Evolutionary conservation across 2,329 filamentous ascomycete genomes (phyloP).

Genomic region (Cladophialophora psammophila): DNA sequence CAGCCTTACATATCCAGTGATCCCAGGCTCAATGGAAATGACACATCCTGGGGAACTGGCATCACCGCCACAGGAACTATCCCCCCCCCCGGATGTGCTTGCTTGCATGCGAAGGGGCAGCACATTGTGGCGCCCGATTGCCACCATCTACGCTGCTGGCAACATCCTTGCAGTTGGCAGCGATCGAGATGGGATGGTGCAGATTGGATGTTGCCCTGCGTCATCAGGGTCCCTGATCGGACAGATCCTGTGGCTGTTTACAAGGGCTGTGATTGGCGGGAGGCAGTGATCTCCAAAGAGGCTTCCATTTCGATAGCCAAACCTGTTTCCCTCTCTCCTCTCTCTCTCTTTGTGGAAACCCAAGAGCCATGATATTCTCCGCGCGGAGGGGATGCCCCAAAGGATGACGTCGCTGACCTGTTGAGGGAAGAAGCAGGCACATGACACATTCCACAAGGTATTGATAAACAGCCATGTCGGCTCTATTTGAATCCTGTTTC

Average conservation of each 20-base stretch:
- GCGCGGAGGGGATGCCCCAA: neutral
- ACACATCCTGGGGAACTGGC: neutral
- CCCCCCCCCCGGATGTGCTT: neutral
- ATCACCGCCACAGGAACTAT: constrained; percentile 26
- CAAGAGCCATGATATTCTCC: neutral
- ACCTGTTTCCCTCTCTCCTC: constrained; percentile 31
- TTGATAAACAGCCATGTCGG: constrained; percentile 8
- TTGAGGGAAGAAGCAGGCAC: neutral
- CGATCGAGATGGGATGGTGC: constrained; percentile 25
- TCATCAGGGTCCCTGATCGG: constrained; percentile 24
- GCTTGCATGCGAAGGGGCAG: neutral
- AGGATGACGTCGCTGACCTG: constrained; percentile 16
- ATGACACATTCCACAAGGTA: neutral
- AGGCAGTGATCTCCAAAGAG: constrained; percentile 3
- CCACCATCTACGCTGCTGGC: neutral
- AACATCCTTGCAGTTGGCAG: constrained; percentile 16
- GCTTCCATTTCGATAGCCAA: constrained; percentile 7
- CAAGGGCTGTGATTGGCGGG: constrained; percentile 22
- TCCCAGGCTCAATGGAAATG: neutral
- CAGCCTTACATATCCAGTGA: neutral
- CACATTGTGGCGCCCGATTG: constrained; percentile 32
- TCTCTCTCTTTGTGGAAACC: neutral
- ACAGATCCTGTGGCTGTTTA: constrained; percentile 21
- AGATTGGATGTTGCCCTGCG: constrained; percentile 18
- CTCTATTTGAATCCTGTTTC: neutral